Evolutionary conservation across 176 grass and related monocot genomes (phyloP).

Genomic region (Aegilops speltoides): DNA sequence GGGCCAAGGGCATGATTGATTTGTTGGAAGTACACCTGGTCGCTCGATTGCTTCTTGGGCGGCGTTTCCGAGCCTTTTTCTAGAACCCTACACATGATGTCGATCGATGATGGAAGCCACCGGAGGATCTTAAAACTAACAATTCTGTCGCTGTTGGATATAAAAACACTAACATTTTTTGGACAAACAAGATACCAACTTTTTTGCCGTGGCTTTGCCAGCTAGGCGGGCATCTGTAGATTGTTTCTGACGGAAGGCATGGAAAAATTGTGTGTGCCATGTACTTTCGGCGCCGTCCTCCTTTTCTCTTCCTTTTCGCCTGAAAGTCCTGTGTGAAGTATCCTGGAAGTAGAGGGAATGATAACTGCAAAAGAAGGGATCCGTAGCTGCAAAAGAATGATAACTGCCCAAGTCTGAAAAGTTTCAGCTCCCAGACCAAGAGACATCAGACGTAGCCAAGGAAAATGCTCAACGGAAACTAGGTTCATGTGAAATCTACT

Average conservation of each 20-base stretch:
- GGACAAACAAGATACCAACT: background rate
- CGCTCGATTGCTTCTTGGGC: background rate
- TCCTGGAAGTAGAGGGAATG: background rate
- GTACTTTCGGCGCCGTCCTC: slow-evolving; percentile 28
- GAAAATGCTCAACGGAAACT: too few species aligned
- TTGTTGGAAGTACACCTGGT: slow-evolving; percentile 11
- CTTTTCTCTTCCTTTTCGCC: background rate
- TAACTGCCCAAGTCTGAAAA: too few species aligned
- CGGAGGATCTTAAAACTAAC: background rate
- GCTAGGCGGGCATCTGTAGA: background rate
- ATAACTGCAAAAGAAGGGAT: background rate
- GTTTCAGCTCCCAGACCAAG: too few species aligned
- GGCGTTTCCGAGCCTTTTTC: background rate
- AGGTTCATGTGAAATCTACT: too few species aligned
- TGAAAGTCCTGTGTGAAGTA: background rate
- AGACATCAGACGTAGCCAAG: too few species aligned
- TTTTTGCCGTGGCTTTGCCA: slow-evolving; percentile 5
- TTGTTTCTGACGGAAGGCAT: slow-evolving; percentile 16
- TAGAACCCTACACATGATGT: background rate
- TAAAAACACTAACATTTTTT: background rate
- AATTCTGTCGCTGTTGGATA: background rate
- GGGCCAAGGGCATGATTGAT: background rate
- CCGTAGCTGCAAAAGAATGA: too few species aligned
- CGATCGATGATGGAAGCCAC: background rate
- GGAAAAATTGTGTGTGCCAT: background rate